A percentile compares a stretch with the other conserved stretches of the same genome.
Evolutionary conservation across 352 stramenopile species (phyloP).

Genomic region (Thraustochytrium sp.): DNA sequence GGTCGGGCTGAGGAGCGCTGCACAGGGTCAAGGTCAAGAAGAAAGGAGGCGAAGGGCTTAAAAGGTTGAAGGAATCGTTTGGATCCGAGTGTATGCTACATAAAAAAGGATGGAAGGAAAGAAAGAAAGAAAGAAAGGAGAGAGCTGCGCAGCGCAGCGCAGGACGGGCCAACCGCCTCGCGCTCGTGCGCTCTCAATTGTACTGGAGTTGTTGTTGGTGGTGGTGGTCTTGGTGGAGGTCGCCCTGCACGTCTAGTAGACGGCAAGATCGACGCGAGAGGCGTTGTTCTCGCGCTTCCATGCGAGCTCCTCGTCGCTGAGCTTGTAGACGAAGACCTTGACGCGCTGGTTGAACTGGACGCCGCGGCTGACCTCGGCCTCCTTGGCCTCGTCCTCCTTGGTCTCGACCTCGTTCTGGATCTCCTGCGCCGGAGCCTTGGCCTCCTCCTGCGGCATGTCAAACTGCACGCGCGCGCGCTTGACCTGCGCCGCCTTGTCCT

Average conservation of each 20-base stretch:
- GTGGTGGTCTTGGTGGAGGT: neutral
- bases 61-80: too few species aligned
- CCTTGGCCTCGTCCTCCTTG: neutral
- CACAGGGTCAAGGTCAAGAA: too few species aligned
- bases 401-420: neutral
- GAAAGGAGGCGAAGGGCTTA: too few species aligned
- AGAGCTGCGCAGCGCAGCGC: too few species aligned
- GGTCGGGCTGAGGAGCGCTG: too few species aligned
- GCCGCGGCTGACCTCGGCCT: neutral
- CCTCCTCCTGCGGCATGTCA: too few species aligned
- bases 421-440: neutral
- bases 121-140: too few species aligned
- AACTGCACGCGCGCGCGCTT: neutral
- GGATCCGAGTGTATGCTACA: too few species aligned
- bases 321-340: conserved; percentile 24
- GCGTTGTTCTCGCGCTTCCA: conserved; percentile 31
- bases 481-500: neutral
- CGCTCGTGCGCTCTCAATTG: too few species aligned
- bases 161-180: too few species aligned
- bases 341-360: conserved; percentile 16
- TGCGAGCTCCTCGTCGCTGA: conserved; percentile 8
- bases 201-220: too few species aligned
- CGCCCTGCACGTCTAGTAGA: neutral
- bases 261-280: neutral
- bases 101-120: too few species aligned